These are phyloP conservation scores for Amylostereum chailletii DNA, from an alignment of 1,284 basidiomycete genomes.

Conservation along the genomic window DNA sequence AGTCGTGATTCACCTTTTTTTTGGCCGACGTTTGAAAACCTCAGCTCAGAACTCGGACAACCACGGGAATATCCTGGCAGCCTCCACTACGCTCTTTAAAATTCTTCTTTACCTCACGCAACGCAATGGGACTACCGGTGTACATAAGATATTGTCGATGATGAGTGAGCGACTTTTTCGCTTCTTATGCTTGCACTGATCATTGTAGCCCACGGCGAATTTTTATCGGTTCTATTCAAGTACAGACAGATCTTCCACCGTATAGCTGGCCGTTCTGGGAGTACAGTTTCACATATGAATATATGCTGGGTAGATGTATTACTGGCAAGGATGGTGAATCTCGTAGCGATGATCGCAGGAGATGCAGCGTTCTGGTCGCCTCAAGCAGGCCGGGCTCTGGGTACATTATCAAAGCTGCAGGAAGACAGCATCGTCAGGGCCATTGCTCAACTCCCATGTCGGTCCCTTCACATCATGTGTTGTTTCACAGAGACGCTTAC, in stretches of 20 bases:
- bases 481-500: not conserved
- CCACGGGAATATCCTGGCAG: no score
- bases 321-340: no score
- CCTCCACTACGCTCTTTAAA: no score
- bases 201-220: slow-evolving; percentile 15
- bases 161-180: not conserved
- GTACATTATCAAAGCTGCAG: slow-evolving; percentile 28
- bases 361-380: no score
- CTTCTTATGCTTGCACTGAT: not conserved
- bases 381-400: slow-evolving; percentile 1
- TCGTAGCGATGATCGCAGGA: no score
- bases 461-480: not conserved
- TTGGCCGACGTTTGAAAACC: no score
- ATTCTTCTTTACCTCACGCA: no score
- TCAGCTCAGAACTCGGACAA: no score
- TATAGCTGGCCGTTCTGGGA: slow-evolving; percentile 26
- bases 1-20: not conserved
- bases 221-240: slow-evolving; percentile 35
- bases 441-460: slow-evolving; percentile 56
- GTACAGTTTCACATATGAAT: slow-evolving; percentile 21
- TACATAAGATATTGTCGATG: no score
- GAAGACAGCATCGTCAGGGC: slow-evolving; percentile 45
- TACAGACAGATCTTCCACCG: slow-evolving; percentile 37
- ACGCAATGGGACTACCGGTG: no score
- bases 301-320: slow-evolving; percentile 42